phyloP scores from a whole-genome alignment of 768 basidiomycete genomes.

The Albatrellus ellisii region DNA sequence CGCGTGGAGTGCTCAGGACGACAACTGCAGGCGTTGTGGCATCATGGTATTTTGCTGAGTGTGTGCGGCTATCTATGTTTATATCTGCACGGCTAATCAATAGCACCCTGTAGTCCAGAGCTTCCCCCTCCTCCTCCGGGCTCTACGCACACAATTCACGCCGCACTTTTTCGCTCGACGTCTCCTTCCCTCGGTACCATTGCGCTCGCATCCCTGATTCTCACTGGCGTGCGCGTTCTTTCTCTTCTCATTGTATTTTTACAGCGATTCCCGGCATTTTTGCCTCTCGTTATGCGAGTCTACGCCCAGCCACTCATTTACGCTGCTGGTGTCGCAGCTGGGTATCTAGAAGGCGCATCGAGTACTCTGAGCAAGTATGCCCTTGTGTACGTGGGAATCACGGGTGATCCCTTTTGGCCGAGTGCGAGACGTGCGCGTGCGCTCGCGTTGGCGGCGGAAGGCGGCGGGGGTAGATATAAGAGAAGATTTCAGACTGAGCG shows the following conservation, averaged over 20 bases:
- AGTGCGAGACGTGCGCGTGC: constrained; percentile 42
- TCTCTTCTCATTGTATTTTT: constrained; percentile 35
- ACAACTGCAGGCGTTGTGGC: constrained; percentile 76
- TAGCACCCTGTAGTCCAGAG: constrained; percentile 12
- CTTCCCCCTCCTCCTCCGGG: constrained; percentile 28
- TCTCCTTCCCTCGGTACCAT: constrained; percentile 76
- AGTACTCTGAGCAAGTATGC: constrained; percentile 48
- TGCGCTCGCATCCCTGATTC: constrained; percentile 61
- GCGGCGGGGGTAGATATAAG: constrained; percentile 26
- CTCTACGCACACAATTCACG: constrained; percentile 64
- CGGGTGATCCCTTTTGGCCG: constrained; percentile 38
- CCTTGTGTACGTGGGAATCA: constrained; percentile 40
- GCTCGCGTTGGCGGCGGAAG: constrained; percentile 43
- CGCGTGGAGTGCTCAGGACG: constrained; percentile 65
- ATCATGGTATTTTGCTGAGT: constrained; percentile 81
- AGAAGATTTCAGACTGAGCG: constrained; percentile 45
- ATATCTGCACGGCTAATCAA: constrained; percentile 4
- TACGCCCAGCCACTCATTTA: constrained; percentile 28
- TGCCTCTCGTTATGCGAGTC: constrained; percentile 27
- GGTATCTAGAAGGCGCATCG: constrained; percentile 31
- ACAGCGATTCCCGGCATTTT: constrained; percentile 43
- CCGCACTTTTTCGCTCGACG: constrained; percentile 65
- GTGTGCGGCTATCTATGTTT: constrained; percentile 15
- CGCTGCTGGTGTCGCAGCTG: constrained; percentile 17
- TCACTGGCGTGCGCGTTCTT: constrained; percentile 55